phyloP scores from a whole-genome alignment of 75 land plant species.

The Selaginella moellendorffii region DNA sequence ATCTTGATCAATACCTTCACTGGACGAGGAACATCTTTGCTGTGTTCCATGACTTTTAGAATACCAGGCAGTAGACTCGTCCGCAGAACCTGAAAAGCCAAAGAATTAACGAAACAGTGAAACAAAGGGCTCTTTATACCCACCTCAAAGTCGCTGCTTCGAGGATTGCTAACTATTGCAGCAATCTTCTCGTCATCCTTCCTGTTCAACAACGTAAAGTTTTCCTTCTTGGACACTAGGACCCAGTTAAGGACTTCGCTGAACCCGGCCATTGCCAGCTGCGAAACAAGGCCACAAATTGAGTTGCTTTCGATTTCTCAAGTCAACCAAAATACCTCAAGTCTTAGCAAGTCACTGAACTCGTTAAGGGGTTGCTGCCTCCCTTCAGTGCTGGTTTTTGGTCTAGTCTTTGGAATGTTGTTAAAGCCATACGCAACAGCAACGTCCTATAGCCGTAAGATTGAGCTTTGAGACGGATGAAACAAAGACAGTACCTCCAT shows the following conservation, averaged over 20 bases:
- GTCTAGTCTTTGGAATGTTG: slow-evolving; percentile 53
- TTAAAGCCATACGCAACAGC: slow-evolving; percentile 92
- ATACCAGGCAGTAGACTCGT: slow-evolving; percentile 83
- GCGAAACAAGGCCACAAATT: slow-evolving; percentile 6
- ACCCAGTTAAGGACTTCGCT: slow-evolving; percentile 86
- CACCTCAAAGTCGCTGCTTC: slow-evolving; percentile 92
- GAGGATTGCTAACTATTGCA: slow-evolving; percentile 80
- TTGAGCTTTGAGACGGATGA: neutral
- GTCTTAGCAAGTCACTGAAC: slow-evolving; percentile 51
- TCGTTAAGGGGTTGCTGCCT: slow-evolving; percentile 51
- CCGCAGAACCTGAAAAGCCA: slow-evolving; percentile 48
- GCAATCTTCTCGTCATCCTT: slow-evolving; percentile 53
- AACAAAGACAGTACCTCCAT: slow-evolving; percentile 61
- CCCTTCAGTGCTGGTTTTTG: slow-evolving; percentile 37
- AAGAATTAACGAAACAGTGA: neutral
- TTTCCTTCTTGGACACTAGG: slow-evolving; percentile 63
- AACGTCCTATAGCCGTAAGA: slow-evolving; percentile 47
- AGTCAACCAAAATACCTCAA: no score
- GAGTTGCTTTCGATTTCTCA: no score
- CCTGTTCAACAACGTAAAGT: slow-evolving; percentile 54
- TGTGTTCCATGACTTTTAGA: slow-evolving; percentile 69
- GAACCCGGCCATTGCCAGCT: slow-evolving; percentile 85
- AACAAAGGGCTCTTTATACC: slow-evolving; percentile 1
- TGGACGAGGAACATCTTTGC: slow-evolving; percentile 82
- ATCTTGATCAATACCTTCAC: slow-evolving; percentile 50